Evolutionary conservation across 306 rosid species (phyloP), one percentile per base, ranked within the genome.

Genomic region (Rosa rugosa): DNA sequence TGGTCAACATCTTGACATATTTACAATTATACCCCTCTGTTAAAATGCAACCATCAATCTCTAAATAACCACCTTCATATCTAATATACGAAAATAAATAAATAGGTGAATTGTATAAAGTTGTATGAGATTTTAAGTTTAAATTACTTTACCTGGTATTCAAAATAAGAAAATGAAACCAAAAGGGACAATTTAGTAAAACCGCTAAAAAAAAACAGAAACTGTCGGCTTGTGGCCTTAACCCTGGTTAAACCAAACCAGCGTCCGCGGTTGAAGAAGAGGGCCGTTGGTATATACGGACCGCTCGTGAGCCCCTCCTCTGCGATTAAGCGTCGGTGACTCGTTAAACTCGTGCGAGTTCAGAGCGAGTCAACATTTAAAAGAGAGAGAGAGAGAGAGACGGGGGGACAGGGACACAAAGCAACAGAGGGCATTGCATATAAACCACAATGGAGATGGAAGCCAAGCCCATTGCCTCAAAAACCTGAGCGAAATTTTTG

Each of bases 311-410:
- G 69, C 76, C 47, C 38, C 62, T 50, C 64, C 68, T 80, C 80
- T 78, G 78, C 82, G 77, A 79, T 73, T 31, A 78, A 83, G 86
- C 98, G 97, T 95, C 99, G 99, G 99, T 95, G 96, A 91, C 99
- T 91, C 97, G 91, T 75, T 8, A 36, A 80, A 89, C 95, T 81
- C 91, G 90, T 27, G 57, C 88, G 92, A 88, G 88, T 84, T 80
- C 34, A 50, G 60, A 54, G 41, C 87, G 85, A 79, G 87, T 83
- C 76, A 59, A 9, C 42, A 51, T 60, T 68, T 42, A 8, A 76
- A 63, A 23, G 68, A 34, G 75, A 54, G 70, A 25, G 72, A 73
- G 69, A 20, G 63, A 20, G 79, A 59, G 47, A n/a, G 67, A 46
- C 31, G 31, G 3, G 3, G 36, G 36, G 36, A 31, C 36, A 31